phyloP scores from a whole-genome alignment of 177 flowering plant species.

The Vitis hybrid region DNA sequence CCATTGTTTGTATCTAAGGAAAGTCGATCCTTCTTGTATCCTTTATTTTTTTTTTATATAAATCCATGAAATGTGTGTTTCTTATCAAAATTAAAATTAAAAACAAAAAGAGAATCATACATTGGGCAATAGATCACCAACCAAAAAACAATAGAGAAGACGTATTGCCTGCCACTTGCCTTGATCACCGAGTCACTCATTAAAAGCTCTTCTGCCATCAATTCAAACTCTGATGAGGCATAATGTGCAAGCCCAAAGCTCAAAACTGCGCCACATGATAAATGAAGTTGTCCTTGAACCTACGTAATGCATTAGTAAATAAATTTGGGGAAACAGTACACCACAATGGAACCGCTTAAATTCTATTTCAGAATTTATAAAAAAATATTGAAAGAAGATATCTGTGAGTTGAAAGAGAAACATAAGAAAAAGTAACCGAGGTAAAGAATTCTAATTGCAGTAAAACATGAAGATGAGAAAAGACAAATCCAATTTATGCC shows the following conservation, averaged over 20 bases:
- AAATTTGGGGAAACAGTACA: not conserved
- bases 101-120: not conserved
- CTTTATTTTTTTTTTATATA: too few relatives aligned
- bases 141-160: not conserved
- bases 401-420: too few relatives aligned
- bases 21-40: too few relatives aligned
- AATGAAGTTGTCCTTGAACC: conserved; percentile 49
- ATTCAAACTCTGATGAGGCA: conserved; percentile 45
- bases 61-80: too few relatives aligned
- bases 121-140: not conserved
- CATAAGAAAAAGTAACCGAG: too few relatives aligned
- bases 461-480: too few relatives aligned
- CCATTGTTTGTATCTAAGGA: too few relatives aligned
- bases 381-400: too few relatives aligned
- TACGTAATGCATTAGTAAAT: conserved; percentile 9
- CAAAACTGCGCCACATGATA: conserved; percentile 39
- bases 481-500: too few relatives aligned
- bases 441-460: too few relatives aligned
- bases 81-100: not conserved
- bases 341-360: not conserved
- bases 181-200: conserved; percentile 51
- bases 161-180: conserved; percentile 24
- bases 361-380: too few relatives aligned
- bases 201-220: conserved; percentile 53
- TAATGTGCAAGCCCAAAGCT: conserved; percentile 45